phyloP scores from a whole-genome alignment of 176 grass and related monocot genomes.

The Coix lacrymajobi region DNA sequence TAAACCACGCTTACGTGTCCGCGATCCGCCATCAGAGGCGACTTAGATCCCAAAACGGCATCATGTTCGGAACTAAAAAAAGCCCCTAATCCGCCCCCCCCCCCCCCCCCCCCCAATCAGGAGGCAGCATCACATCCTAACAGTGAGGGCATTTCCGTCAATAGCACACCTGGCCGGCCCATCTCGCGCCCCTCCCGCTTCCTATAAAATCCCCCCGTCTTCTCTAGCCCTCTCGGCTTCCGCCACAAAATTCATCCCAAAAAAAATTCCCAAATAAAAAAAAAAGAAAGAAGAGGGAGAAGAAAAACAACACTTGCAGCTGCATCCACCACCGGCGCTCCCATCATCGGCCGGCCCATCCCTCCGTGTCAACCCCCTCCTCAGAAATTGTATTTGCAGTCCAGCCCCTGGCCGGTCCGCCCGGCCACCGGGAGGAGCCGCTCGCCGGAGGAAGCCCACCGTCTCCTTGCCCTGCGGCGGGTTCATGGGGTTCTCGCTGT shows the following conservation, averaged over 20 bases:
- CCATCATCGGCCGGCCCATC: conserved; percentile 8
- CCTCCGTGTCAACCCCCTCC: neutral
- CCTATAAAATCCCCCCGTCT: conserved; percentile 6
- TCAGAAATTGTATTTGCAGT: neutral
- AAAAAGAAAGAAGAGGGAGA: too few relatives aligned
- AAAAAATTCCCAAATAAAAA: neutral
- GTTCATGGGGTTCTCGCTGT: conserved; percentile 84
- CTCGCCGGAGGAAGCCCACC: conserved; percentile 26
- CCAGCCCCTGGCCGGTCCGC: neutral
- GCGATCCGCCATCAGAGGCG: conserved; percentile 11
- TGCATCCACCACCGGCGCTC: conserved; percentile 1
- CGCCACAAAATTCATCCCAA: neutral
- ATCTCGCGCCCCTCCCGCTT: neutral
- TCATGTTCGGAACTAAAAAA: neutral
- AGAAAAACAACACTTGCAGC: neutral
- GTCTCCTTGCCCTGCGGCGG: conserved; percentile 12
- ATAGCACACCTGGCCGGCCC: neutral
- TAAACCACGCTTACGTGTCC: conserved; percentile 20
- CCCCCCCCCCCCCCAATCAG: conserved; percentile 11
- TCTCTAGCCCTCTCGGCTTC: neutral
- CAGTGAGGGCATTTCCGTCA: conserved; percentile 18
- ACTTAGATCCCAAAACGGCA: neutral
- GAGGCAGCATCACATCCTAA: neutral
- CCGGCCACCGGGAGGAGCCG: conserved; percentile 34
- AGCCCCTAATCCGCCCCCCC: neutral